Conservation (phyloP, 495 filamentous ascomycete genomes). For the Aspergillus nidulans region DNA sequence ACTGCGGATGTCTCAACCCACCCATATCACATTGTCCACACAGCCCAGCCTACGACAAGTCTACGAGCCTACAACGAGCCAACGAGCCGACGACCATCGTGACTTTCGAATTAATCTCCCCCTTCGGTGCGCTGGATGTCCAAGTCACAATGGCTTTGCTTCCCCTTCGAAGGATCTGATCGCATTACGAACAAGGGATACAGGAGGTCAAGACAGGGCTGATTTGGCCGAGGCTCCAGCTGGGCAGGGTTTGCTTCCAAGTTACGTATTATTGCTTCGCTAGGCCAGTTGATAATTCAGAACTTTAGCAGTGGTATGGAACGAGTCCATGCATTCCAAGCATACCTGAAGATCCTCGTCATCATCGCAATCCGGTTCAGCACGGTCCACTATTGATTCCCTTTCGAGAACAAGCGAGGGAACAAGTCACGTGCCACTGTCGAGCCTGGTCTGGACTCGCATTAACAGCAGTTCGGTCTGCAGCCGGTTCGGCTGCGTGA, state of each 20-base stretch:
- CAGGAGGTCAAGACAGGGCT: background rate
- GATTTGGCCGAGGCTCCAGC: background rate
- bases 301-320: background rate
- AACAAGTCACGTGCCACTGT: background rate
- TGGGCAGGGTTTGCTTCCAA: background rate
- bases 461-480: background rate
- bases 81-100: background rate
- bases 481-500: background rate
- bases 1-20: conserved; percentile 1
- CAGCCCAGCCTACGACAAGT: background rate
- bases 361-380: background rate
- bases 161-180: background rate
- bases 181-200: background rate
- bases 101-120: background rate
- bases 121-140: background rate
- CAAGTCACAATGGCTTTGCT: background rate
- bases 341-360: background rate
- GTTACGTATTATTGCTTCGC: background rate
- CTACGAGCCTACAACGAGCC: no score
- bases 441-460: background rate
- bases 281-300: background rate
- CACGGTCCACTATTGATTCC: conserved; percentile 4
- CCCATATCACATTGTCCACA: background rate
- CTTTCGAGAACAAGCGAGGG: background rate
- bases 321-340: background rate